These are phyloP conservation scores for Wickerhamomyces strasburgensis DNA, from an alignment of 805 yeast genomes.

Conservation along the genomic window DNA sequence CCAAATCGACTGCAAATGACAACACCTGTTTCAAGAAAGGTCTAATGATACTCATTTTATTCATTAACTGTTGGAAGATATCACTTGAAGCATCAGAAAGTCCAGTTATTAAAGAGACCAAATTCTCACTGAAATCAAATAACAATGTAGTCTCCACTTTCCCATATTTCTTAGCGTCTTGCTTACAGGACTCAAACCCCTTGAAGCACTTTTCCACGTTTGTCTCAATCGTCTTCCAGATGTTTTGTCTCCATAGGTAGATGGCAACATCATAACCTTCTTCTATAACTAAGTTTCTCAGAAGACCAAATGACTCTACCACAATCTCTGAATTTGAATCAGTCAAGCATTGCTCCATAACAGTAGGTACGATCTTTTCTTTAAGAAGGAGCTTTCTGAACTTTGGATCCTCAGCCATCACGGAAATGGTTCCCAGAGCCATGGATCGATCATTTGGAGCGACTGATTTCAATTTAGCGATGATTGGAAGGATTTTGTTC, in stretches of 20 bases:
- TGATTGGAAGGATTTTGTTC: slow-evolving; percentile 62
- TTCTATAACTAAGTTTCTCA: slow-evolving; percentile 75
- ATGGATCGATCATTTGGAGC: slow-evolving; percentile 69
- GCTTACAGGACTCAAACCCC: slow-evolving; percentile 41
- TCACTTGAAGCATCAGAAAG: slow-evolving; percentile 60
- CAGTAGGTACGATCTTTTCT: slow-evolving; percentile 60
- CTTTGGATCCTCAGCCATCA: slow-evolving; percentile 62
- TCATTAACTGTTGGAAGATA: slow-evolving; percentile 41
- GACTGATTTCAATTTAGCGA: slow-evolving; percentile 56
- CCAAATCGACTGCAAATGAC: slow-evolving; percentile 26
- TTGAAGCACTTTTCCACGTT: slow-evolving; percentile 46
- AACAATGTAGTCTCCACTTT: slow-evolving; percentile 45
- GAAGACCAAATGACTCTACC: slow-evolving; percentile 73
- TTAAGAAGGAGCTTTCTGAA: slow-evolving; percentile 62
- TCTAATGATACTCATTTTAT: slow-evolving; percentile 23
- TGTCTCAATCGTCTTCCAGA: slow-evolving; percentile 57
- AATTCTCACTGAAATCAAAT: slow-evolving; percentile 67
- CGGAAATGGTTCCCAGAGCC: slow-evolving; percentile 70
- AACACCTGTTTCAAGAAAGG: slow-evolving; percentile 25
- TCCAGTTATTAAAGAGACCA: slow-evolving; percentile 63
- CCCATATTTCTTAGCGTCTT: slow-evolving; percentile 16
- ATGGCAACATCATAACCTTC: slow-evolving; percentile 83
- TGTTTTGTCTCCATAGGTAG: slow-evolving; percentile 70
- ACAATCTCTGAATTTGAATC: slow-evolving; percentile 72
- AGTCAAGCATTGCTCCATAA: slow-evolving; percentile 59